These are phyloP conservation scores for Coffea eugenioides DNA, from an alignment of 257 asterid genomes.

Conservation along the genomic window DNA sequence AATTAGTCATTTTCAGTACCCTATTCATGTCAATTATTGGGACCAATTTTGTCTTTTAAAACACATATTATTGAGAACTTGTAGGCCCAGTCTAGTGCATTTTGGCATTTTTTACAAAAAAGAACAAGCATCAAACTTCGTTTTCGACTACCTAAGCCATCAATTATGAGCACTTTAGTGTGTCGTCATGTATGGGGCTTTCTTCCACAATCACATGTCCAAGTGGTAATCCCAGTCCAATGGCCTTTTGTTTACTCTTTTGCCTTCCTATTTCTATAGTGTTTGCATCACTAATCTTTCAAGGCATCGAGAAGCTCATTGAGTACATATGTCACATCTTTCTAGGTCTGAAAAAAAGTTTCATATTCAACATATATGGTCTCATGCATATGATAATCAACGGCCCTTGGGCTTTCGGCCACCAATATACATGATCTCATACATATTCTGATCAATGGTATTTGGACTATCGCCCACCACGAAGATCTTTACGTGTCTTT, in stretches of 20 bases:
- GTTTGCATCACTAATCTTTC: not conserved
- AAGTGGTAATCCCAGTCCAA: not conserved
- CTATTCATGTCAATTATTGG: not conserved
- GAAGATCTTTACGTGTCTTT: too few species aligned
- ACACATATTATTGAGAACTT: not conserved
- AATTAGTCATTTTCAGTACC: constrained; percentile 2
- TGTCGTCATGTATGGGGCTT: not conserved
- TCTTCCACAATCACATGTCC: not conserved
- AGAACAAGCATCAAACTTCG: not conserved
- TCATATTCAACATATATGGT: too few species aligned
- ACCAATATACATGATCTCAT: too few species aligned
- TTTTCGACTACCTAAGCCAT: not conserved
- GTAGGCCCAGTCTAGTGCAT: not conserved
- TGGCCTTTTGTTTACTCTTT: not conserved
- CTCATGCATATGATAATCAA: too few species aligned
- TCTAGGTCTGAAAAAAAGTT: too few species aligned
- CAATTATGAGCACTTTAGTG: not conserved
- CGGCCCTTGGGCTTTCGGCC: too few species aligned
- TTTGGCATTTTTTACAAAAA: not conserved
- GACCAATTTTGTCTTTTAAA: not conserved
- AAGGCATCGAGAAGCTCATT: too few species aligned
- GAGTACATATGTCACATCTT: too few species aligned
- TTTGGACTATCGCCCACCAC: too few species aligned
- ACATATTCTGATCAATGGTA: too few species aligned
- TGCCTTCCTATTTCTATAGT: not conserved